phyloP scores from a whole-genome alignment of 768 basidiomycete species.

The Infundibulicybe gibba region DNA sequence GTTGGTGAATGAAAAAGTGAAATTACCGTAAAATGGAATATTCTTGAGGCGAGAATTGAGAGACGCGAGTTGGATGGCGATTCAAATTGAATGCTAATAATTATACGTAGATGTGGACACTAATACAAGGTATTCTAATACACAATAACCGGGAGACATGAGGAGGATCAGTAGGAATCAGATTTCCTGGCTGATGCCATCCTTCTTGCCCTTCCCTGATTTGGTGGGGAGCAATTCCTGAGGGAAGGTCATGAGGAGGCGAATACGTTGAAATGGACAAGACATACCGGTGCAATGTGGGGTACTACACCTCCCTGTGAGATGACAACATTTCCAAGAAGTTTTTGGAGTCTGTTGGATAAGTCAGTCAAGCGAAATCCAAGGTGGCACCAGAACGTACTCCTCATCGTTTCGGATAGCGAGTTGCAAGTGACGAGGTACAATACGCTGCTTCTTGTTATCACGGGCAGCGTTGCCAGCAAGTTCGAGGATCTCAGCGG shows the following conservation, averaged over 20 bases:
- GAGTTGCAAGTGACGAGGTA: constrained; percentile 88
- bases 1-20: too few species aligned
- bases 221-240: constrained; percentile 41
- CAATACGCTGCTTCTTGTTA: constrained; percentile 92
- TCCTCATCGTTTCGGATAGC: constrained; percentile 92
- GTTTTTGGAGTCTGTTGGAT: constrained; percentile 55
- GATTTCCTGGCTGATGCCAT: constrained; percentile 41
- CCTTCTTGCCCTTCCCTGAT: constrained; percentile 40
- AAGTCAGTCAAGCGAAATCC: not conserved
- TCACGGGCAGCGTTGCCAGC: constrained; percentile 84
- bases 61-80: constrained; percentile 13
- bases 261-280: not conserved
- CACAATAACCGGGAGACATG: constrained; percentile 10
- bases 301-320: constrained; percentile 84
- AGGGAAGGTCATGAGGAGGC: not conserved
- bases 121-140: constrained; percentile 23
- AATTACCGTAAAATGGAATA: too few species aligned
- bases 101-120: constrained; percentile 7
- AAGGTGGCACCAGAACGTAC: constrained; percentile 26
- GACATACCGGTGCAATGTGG: constrained; percentile 50
- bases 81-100: constrained; percentile 16
- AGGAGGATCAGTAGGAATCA: constrained; percentile 21
- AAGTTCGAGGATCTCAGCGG: constrained; percentile 90
- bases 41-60: constrained; percentile 4
- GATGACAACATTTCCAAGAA: constrained; percentile 79